Conservation (phyloP, 1,284 basidiomycete species). For the Cutaneotrichosporon sp. region DNA sequence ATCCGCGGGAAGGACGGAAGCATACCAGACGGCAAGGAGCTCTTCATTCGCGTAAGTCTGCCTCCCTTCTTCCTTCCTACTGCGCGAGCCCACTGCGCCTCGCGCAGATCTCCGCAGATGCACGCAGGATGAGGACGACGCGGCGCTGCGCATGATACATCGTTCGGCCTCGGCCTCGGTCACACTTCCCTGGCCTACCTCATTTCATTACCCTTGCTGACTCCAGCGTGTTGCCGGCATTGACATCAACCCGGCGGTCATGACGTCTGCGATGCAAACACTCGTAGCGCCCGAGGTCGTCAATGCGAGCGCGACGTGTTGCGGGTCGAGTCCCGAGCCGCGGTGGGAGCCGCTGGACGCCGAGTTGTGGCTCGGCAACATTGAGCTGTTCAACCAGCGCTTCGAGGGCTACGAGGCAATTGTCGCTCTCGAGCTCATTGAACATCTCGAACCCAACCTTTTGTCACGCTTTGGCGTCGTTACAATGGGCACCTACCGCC, state of each 20-base stretch:
- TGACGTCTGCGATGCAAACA: constrained; percentile 35
- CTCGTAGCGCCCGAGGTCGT: constrained; percentile 24
- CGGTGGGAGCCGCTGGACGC: constrained; percentile 72
- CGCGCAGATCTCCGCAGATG: too few relatives aligned
- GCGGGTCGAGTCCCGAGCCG: constrained; percentile 9
- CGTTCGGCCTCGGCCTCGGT: neutral
- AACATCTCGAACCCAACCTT: constrained; percentile 69
- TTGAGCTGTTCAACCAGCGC: constrained; percentile 67
- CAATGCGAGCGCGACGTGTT: neutral
- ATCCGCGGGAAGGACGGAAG: constrained; percentile 20
- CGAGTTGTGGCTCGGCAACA: constrained; percentile 73
- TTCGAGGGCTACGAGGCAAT: constrained; percentile 75
- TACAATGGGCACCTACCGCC: constrained; percentile 76
- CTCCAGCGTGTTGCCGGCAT: constrained; percentile 43
- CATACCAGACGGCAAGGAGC: constrained; percentile 19
- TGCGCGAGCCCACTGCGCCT: too few relatives aligned
- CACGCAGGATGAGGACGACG: too few relatives aligned
- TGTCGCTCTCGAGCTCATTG: constrained; percentile 84
- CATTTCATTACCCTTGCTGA: neutral
- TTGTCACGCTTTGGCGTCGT: constrained; percentile 73
- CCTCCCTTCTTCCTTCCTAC: too few relatives aligned
- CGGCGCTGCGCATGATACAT: too few relatives aligned
- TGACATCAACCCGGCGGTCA: constrained; percentile 39
- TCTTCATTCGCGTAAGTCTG: constrained; percentile 40
- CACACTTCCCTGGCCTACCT: neutral